phyloP scores from a whole-genome alignment of 257 asterid genomes.

The Solanum pinnatisectum region DNA sequence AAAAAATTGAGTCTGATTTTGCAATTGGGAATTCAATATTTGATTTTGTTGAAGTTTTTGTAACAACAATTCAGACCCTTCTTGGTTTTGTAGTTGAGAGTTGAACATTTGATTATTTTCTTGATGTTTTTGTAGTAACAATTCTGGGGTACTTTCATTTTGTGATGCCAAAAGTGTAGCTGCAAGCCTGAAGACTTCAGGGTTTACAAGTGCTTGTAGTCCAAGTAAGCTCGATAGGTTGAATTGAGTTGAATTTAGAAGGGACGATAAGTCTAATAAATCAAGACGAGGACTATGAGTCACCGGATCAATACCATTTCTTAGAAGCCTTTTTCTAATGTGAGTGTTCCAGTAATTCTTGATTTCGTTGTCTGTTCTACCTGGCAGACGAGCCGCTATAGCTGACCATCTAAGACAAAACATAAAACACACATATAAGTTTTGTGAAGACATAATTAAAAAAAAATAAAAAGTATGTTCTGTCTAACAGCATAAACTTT shows the following conservation, averaged over 20 bases:
- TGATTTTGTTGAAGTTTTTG: constrained; percentile 22
- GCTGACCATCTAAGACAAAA: constrained; percentile 62
- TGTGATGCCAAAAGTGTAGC: constrained; percentile 29
- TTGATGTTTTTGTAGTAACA: constrained; percentile 29
- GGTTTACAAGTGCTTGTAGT: constrained; percentile 63
- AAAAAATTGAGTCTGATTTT: constrained; percentile 19
- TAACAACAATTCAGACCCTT: constrained; percentile 20
- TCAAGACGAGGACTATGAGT: constrained; percentile 79
- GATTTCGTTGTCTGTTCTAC: constrained; percentile 81
- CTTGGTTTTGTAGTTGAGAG: background rate
- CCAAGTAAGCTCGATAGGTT: constrained; percentile 48
- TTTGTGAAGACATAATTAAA: background rate
- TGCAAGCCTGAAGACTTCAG: constrained; percentile 44
- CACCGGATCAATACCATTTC: constrained; percentile 75
- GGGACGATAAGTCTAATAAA: constrained; percentile 49
- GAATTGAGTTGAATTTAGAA: constrained; percentile 44
- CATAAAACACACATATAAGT: background rate
- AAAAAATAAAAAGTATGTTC: background rate
- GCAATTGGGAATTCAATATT: constrained; percentile 11
- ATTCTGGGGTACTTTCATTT: constrained; percentile 27
- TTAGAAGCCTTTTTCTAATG: constrained; percentile 61
- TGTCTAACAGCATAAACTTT: background rate
- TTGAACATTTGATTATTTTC: constrained; percentile 32
- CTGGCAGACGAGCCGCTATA: constrained; percentile 70
- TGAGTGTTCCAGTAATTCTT: constrained; percentile 89